Percentiles rank a stretch among this genome's conserved stretches.
Conservation (phyloP, 176 grass and related monocot genomes). For the Aegilops sharonensis region DNA sequence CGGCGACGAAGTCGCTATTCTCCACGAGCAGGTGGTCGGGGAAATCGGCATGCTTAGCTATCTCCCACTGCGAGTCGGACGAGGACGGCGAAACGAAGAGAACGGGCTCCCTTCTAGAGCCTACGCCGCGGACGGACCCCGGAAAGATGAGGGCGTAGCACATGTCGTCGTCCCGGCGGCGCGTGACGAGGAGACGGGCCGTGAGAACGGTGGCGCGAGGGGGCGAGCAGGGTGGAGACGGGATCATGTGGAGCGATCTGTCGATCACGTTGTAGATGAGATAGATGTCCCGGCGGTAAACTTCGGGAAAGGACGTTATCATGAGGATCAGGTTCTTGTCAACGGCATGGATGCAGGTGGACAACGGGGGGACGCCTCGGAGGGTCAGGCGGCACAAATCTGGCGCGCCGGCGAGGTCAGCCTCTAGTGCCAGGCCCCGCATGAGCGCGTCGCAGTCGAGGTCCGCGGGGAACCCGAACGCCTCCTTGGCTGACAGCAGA, state of each 20-base stretch:
- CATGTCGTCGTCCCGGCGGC: neutral
- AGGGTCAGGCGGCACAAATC: neutral
- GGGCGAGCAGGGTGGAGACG: neutral
- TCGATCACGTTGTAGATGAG: neutral
- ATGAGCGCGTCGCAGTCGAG: neutral
- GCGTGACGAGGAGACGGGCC: neutral
- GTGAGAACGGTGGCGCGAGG: neutral
- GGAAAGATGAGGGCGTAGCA: neutral
- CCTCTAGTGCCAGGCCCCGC: neutral
- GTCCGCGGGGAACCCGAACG: neutral
- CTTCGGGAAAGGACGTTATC: rapidly evolving
- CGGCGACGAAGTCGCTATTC: no score
- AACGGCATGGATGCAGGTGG: neutral
- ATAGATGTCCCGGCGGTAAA: neutral
- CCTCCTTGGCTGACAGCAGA: neutral
- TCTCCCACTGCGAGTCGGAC: neutral
- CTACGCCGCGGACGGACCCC: neutral
- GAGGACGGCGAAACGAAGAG: neutral
- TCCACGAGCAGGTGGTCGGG: no score
- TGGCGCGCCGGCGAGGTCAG: rapidly evolving
- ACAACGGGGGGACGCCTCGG: neutral
- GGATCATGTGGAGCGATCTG: neutral
- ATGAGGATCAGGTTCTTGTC: neutral
- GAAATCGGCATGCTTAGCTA: neutral
- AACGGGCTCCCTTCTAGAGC: rapidly evolving